Base-by-base conservation (phyloP, 441 rosid genomes). In the Erysimum pusillum region DNA sequence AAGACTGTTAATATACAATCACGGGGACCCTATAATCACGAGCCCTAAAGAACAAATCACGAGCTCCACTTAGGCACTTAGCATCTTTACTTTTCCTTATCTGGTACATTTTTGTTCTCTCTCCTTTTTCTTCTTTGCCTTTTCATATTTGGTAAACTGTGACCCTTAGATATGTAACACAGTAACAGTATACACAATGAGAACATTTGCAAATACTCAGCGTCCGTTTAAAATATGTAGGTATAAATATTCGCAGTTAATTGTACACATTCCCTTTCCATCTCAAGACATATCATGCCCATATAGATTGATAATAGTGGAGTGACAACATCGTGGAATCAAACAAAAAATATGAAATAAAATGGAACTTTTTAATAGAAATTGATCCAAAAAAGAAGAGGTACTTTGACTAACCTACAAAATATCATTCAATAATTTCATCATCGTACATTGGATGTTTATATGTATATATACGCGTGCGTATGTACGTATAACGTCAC, bases 101-200 rank as follows among this genome's bases (percentile, higher is more conserved):
- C 69, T 80, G 81, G 82, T 72, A 75, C 87, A 74, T 73, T 58
- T 34, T 63, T 66, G 80, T 76, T 76, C 67, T 57, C 54, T 69
- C 71, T 36, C 52, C 13, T 54, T 63, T 49, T 62, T 34, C 14
- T 63, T 70, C n/a, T 56, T n/a, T 57, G 54, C 67, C 41, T 38
- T 41, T 77, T 77, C 76, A 48, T 58, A 31, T 71, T 20, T 49
- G 63, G 48, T 68, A 32, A 61, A 39, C n/a, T 59, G 54, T 67
- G 49, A 46, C 42, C 54, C 13, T 62, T 7, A n/a, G 14, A 71
- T 48, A 36, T 46, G 18, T 56, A 32, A 61, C 25, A 22, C 25
- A 22, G 25, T 22, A 22, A 61, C 68, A 35, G 14, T 48, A 5
- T 48, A 18, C 45, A 34, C 6, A 44, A 32, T 31, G 32, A 22